Base-by-base conservation (phyloP, 768 basidiomycete genomes). In the Tremella yokohamensis region DNA sequence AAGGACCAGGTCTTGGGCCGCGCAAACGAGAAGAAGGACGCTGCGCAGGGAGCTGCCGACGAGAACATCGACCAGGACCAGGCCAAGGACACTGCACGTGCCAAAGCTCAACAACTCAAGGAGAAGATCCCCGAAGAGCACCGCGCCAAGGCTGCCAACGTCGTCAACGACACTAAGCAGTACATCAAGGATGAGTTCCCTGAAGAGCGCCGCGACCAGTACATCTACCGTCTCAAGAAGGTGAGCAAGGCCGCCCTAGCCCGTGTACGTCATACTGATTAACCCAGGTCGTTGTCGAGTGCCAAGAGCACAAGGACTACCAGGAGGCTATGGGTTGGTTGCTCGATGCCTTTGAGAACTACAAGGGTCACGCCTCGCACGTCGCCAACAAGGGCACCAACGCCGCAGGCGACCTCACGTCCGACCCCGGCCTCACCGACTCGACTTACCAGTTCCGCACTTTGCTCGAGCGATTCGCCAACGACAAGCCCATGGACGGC, bases 171-270 rank as follows among this genome's bases (percentile, higher is more conserved):
- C 15, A 81, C 84, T 22, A 84, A 83, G 69, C 80, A 85, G 29
- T 87, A 89, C 76, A 65, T 96, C 52, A 77, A 78, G 15, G 89
- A 92, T 49, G 88, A 93, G 39, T 92, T 96, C 81, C 92, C 93
- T 0, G 81, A 87, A 65, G 92, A 92, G 76, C 81, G 94, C 19
- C 83, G 90, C 20, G 90, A 94, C 54, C 90, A 90, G 70, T 96
- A 91, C 77, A 88, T 98, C 70, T 94, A 87, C 80, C 84, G 94
- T 12, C 82, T 84, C 6, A 97, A 97, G 82, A 97, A 96, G 84
- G 88, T 86, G 44, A 55, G 64, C 51, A 12, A 25, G 13, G 38
- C 38, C n/a, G 8, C 29, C 11, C 29, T 34, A 4, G 11, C 6
- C 11, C 11, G 29, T 34, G 29, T 37, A 16, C n/a, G 25, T 20